phyloP scores from a whole-genome alignment of 2,329 filamentous ascomycete genomes.

The Penicillium brevicompactum region DNA sequence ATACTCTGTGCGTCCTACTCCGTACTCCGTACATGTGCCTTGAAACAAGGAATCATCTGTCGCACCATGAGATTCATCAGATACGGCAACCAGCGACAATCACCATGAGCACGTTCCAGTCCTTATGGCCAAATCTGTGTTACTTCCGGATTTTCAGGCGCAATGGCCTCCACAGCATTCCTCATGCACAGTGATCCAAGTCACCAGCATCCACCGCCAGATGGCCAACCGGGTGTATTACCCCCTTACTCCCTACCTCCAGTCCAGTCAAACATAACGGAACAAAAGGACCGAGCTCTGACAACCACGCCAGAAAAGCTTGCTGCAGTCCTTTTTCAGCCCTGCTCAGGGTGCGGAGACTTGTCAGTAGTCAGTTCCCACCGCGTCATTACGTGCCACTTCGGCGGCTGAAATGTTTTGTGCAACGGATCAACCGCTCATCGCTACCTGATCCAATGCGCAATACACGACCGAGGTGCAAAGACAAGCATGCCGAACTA shows the following conservation, averaged over 20 bases:
- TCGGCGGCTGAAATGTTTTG: neutral
- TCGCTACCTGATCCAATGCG: conserved; percentile 2
- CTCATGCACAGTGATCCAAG: conserved; percentile 11
- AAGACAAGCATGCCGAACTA: conserved; percentile 8
- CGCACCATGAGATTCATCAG: neutral
- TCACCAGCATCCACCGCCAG: conserved; percentile 3
- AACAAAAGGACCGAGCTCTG: neutral
- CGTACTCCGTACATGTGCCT: too few species aligned
- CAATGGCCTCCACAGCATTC: neutral
- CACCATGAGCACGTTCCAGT: neutral
- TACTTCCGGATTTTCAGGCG: neutral
- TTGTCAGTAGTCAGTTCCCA: neutral
- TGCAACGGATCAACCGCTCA: neutral
- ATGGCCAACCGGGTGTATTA: neutral
- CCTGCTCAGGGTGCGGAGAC: neutral
- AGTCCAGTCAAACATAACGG: neutral
- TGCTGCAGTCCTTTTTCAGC: conserved; percentile 7
- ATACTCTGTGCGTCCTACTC: neutral
- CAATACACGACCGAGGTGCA: neutral
- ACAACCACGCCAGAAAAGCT: conserved; percentile 9
- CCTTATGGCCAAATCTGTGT: neutral
- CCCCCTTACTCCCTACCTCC: conserved; percentile 12
- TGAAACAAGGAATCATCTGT: neutral
- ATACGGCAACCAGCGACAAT: neutral
- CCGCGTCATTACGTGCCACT: conserved; percentile 2